Conservation (phyloP, 148 eudicot species). For the Arctostaphylos glauca region DNA sequence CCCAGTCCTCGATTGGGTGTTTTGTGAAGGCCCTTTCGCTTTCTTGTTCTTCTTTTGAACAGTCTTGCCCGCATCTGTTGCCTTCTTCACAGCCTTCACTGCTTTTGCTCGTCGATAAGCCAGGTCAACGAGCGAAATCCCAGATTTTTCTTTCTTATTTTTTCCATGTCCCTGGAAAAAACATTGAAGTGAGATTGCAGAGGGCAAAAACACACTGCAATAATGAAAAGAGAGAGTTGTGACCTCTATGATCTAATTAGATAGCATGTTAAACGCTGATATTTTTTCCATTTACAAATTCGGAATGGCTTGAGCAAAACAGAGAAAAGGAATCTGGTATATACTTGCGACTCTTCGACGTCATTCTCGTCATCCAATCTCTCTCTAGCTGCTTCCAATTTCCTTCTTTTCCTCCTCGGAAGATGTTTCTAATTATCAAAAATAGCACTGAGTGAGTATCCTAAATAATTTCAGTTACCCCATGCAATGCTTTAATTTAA, state of each 20-base stretch:
- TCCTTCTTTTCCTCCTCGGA: slow-evolving; percentile 94
- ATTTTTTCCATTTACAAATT: background rate
- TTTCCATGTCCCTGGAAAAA: slow-evolving; percentile 49
- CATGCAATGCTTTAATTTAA: background rate
- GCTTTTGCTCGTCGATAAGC: slow-evolving; percentile 91
- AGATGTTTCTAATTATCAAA: slow-evolving; percentile 60
- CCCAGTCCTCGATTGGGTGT: slow-evolving; percentile 58
- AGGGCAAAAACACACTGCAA: background rate
- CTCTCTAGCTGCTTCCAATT: slow-evolving; percentile 91
- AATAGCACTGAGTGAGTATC: background rate
- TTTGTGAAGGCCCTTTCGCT: slow-evolving; percentile 33
- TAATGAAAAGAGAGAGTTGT: background rate
- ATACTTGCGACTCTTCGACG: slow-evolving; percentile 38
- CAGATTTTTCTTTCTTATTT: slow-evolving; percentile 59
- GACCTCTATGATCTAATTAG: background rate
- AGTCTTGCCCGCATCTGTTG: slow-evolving; percentile 63
- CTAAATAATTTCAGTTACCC: background rate
- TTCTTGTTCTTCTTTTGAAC: slow-evolving; percentile 39
- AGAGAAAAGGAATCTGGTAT: slow-evolving; percentile 17
- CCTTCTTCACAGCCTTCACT: slow-evolving; percentile 64
- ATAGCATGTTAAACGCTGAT: background rate
- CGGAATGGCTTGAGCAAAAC: background rate
- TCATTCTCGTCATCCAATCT: slow-evolving; percentile 74
- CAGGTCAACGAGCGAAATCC: slow-evolving; percentile 79
- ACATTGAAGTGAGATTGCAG: background rate